phyloP scores from a whole-genome alignment of 2,329 filamentous ascomycete species.

The Chrysoporthe cubensis region DNA sequence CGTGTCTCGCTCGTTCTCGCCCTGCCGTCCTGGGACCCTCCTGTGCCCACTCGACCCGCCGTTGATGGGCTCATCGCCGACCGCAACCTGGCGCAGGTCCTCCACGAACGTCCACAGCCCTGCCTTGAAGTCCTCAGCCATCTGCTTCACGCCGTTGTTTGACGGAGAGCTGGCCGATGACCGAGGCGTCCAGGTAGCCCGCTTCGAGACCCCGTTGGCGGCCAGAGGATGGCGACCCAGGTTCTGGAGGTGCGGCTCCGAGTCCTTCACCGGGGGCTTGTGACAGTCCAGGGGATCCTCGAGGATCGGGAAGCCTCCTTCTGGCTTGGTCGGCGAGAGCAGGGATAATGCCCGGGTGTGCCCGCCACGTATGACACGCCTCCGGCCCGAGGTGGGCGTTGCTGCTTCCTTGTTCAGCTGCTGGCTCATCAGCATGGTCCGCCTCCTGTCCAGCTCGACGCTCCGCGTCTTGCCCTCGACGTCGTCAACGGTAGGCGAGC shows the following conservation, averaged over 20 bases:
- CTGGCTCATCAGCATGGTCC: conserved; percentile 62
- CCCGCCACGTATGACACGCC: conserved; percentile 71
- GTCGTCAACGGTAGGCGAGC: conserved; percentile 22
- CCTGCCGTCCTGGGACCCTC: conserved; percentile 22
- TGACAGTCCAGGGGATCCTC: conserved; percentile 51
- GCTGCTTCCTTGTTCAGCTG: conserved; percentile 44
- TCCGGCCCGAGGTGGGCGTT: conserved; percentile 47
- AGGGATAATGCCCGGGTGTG: conserved; percentile 74
- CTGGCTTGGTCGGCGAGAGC: conserved; percentile 68
- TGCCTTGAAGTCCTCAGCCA: conserved; percentile 86
- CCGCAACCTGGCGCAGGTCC: conserved; percentile 91
- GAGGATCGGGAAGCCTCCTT: conserved; percentile 47
- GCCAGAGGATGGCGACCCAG: conserved; percentile 36
- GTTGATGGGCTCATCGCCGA: conserved; percentile 85
- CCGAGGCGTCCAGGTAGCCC: conserved; percentile 63
- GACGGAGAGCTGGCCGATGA: conserved; percentile 45
- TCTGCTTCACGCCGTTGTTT: conserved; percentile 64
- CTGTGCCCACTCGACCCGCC: conserved; percentile 42
- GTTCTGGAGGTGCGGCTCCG: conserved; percentile 37
- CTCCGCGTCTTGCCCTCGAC: conserved; percentile 47
- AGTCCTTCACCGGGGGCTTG: conserved; percentile 39
- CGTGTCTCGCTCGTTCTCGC: conserved; percentile 47
- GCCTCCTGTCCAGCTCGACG: conserved; percentile 74
- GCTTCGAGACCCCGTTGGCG: conserved; percentile 49
- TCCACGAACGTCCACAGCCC: conserved; percentile 95